Base-by-base conservation (phyloP, 345 rosid species). In the Diplotaxis tenuifolia region DNA sequence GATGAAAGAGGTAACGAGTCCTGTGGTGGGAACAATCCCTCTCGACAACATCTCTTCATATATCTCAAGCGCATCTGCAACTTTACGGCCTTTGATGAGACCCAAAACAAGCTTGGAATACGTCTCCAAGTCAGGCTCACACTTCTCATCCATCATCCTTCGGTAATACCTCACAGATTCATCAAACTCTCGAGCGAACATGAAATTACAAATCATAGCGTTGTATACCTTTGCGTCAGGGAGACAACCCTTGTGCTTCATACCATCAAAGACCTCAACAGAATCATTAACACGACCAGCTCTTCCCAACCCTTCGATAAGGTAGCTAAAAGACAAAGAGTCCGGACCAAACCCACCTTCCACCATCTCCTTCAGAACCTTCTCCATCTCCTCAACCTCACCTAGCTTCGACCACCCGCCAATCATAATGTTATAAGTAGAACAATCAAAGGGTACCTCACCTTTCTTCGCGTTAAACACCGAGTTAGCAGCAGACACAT, bases 51-150 rank as follows among this genome's bases (percentile, higher is more conserved):
- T 89, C 80, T 89, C 95, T 63, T 89, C 93, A 58, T 85, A 86
- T 72, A 89, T 73, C 84, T 94, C 95, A 75, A 91, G 89, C 67
- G 95, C 97, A 82, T 91, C 96, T 34, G 97, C 90, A 73, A 88
- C 92, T 70, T 82, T 91, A 57, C 91, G 80, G 67, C 83, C 82
- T 82, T 83, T 91, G 69, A 94, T 84, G 14, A 86, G 80, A 40
- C 87, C 89, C 9, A 76, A 71, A 61, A 94, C 90, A 78, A 94
- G 74, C 74, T 67, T 85, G 9, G 76, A 71, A 54, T 88, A 91
- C 0, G 93, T 91, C 66, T 85, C 86, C 67, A 79, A 28, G 74
- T 88, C 75, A 2, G 96, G 97, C 10, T 80, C 81, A 75, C 88
- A 88, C 11, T 72, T 69, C 42, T 81, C 67, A 56, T 78, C 78